Base-by-base conservation (phyloP, 2,329 filamentous ascomycete species). In the Talaromyces islandicus region DNA sequence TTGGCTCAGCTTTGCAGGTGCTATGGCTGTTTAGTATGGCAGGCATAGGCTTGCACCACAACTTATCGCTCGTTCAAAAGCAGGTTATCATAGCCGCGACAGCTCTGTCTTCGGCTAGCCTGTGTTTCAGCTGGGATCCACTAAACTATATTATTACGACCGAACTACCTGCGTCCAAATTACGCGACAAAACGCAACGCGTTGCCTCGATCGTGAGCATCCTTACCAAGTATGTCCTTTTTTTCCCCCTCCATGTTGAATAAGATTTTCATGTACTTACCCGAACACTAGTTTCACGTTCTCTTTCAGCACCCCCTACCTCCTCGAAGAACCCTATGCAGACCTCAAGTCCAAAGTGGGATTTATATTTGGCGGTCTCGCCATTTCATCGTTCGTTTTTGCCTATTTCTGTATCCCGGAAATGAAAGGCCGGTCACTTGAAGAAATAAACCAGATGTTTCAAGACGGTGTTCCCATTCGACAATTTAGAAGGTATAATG, bases 271-370 rank as follows among this genome's bases (percentile, higher is more conserved):
- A 46, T 9, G 9, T 24, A 9, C 25, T 46, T 4, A 46, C 14
- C 9, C 30, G 51, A 25, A 5, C 30, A 27, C 27, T 54, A 59
- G 57, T 25, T 63, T 63, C 30, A 64, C 69, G 6, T 68, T 76
- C 3, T 70, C 70, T 2, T 77, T 78, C 52, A 68, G 66, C 10
- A 68, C 75, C 12, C 76, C 75, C 0, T 77, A 77, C 60, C 69
- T 77, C 19, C 65, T 75, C 7, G 69, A 75, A 58, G 64, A 66
- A 14, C 70, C 69, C 10, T 73, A 74, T 29, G 73, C 72, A 3
- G 65, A 67, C 29, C 68, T 77, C 9, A 69, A 70, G 1, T 66
- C 70, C 9, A 75, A 74, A 58, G 69, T 75, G 3, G 73, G 72
- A 12, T 75, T 75, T 56, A 71, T 76, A 55, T 75, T 71, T 50